A percentile compares a stretch with the other conserved stretches of the same genome.
These are phyloP conservation scores for Carex myosuroides DNA, from an alignment of 176 grass and related monocot species.

Conservation along the genomic window DNA sequence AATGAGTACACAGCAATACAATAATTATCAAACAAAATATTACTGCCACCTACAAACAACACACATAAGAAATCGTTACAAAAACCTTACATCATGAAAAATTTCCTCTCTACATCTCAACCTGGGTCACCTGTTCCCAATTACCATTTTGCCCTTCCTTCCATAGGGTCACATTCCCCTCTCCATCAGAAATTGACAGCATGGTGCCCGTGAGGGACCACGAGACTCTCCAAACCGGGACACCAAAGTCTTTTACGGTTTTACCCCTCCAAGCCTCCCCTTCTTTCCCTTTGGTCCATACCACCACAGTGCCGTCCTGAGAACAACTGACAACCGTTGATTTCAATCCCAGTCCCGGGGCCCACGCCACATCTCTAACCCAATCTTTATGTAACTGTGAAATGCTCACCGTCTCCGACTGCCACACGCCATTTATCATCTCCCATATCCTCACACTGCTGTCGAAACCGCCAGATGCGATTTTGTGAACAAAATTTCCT, in stretches of 20 bases:
- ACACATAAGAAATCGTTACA: constrained; percentile 8
- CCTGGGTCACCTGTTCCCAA: constrained; percentile 58
- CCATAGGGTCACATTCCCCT: constrained; percentile 60
- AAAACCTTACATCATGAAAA: neutral
- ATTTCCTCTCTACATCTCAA: constrained; percentile 37
- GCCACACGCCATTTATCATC: constrained; percentile 51
- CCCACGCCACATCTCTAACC: constrained; percentile 69
- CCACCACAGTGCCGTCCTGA: constrained; percentile 57
- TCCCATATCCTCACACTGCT: constrained; percentile 58
- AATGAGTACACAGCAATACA: neutral
- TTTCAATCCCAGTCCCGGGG: constrained; percentile 56
- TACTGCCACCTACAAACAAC: neutral
- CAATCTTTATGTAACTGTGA: constrained; percentile 53
- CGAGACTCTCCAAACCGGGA: constrained; percentile 68
- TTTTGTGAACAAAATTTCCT: constrained; percentile 47
- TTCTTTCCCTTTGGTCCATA: constrained; percentile 66
- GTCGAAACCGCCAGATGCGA: constrained; percentile 70
- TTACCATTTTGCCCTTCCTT: constrained; percentile 58
- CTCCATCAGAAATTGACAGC: constrained; percentile 50
- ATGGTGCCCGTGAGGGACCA: constrained; percentile 72
- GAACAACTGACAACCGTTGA: constrained; percentile 52
- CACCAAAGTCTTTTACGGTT: constrained; percentile 47
- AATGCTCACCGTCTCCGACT: constrained; percentile 33
- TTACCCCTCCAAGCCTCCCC: constrained; percentile 65
- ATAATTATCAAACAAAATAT: constrained; percentile 20